Evolutionary conservation across 306 rosid genomes (phyloP).

Genomic region (Begonia masoniana): DNA sequence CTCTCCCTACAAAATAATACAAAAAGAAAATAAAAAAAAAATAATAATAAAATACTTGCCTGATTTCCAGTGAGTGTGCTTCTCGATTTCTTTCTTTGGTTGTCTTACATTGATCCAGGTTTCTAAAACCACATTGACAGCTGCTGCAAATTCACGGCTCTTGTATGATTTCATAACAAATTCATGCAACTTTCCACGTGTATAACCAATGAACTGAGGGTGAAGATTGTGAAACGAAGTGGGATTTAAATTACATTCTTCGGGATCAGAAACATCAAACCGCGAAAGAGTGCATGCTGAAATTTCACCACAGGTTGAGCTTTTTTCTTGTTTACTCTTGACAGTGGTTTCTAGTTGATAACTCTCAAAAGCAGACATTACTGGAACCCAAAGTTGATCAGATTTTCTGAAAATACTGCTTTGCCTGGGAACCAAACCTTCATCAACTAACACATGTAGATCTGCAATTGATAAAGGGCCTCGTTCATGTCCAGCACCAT

Average conservation of each 20-base stretch:
- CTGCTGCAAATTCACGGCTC: conserved; percentile 89
- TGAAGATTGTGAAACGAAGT: conserved; percentile 39
- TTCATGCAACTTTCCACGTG: conserved; percentile 86
- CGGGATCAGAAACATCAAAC: conserved; percentile 17
- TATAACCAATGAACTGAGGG: conserved; percentile 86
- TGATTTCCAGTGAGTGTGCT: conserved; percentile 69
- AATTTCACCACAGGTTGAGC: conserved; percentile 25
- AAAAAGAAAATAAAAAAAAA: no score
- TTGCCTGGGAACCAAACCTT: conserved; percentile 48
- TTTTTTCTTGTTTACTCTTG: conserved; percentile 24
- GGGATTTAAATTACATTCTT: conserved; percentile 6
- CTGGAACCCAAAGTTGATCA: conserved; percentile 91
- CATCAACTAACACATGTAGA: conserved; percentile 71
- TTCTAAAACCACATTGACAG: conserved; percentile 88
- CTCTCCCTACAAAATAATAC: no score
- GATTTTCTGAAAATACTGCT: conserved; percentile 74
- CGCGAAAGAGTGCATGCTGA: conserved; percentile 21
- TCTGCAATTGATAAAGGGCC: conserved; percentile 83
- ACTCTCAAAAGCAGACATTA: conserved; percentile 54
- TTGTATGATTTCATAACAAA: conserved; percentile 86
- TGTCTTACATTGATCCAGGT: conserved; percentile 96
- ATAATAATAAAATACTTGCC: conserved; percentile 24
- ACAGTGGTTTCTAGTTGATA: conserved; percentile 15
- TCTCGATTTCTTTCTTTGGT: conserved; percentile 86
- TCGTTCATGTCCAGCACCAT: conserved; percentile 93